A percentile compares a stretch with the other conserved stretches of the same genome.
phyloP scores from a whole-genome alignment of 1,139 yeast genomes.

The Sugiyamaella pinicola region DNA sequence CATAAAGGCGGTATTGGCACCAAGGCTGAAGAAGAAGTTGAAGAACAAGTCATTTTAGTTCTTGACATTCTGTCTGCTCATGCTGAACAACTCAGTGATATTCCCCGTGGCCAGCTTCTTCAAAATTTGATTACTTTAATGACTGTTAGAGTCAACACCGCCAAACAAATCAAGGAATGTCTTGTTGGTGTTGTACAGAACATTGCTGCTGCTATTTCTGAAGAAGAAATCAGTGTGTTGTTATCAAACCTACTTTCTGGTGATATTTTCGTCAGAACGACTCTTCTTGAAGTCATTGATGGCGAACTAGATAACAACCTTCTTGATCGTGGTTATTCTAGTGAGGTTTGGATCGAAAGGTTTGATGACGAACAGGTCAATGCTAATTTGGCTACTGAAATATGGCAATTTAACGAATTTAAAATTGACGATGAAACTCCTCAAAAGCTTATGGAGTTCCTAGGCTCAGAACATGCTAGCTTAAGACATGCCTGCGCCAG shows the following conservation, averaged over 20 bases:
- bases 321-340: conserved; percentile 55
- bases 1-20: conserved; percentile 59
- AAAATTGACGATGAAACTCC: conserved; percentile 49
- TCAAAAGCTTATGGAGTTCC: conserved; percentile 28
- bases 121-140: conserved; percentile 65
- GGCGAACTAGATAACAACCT: conserved; percentile 71
- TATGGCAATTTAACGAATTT: conserved; percentile 78
- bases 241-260: conserved; percentile 62
- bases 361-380: conserved; percentile 72
- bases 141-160: conserved; percentile 67
- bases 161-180: conserved; percentile 82
- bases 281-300: conserved; percentile 82
- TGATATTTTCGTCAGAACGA: conserved; percentile 69
- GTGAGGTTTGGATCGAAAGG: conserved; percentile 75
- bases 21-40: conserved; percentile 75
- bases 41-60: conserved; percentile 79
- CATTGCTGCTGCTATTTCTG: conserved; percentile 61
- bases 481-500: conserved; percentile 19
- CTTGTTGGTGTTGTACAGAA: conserved; percentile 74
- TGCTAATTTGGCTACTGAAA: conserved; percentile 69
- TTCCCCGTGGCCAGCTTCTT: conserved; percentile 68
- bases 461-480: conserved; percentile 27
- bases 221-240: conserved; percentile 60
- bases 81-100: conserved; percentile 70
- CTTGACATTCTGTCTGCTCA: conserved; percentile 77